Evolutionary conservation across 371 early-diverging fungal genomes (phyloP), one percentile per base, ranked within the genome.

Genomic region (Mortierella sp.): DNA sequence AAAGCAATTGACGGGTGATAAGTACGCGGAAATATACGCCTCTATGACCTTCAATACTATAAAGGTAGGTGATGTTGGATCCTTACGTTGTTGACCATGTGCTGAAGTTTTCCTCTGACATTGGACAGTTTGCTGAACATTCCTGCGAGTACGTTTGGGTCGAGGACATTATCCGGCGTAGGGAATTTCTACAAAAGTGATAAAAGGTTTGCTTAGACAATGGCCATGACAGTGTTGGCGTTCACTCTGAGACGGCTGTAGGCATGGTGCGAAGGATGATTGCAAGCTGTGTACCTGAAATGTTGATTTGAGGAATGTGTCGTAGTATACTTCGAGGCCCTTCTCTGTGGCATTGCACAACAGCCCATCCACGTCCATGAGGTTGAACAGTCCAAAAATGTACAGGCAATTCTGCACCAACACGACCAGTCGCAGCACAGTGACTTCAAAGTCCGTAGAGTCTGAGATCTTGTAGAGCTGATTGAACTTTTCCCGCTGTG

Each of bases 401-500:
- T 87, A 90, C 0, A 94, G 79, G 4, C 93, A 88, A 11, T 88
- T 89, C 71, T 94, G 94, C 0, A 91, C 93, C 14, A 91, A 63
- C 0, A 71, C 83, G 10, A 93, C 93, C 1, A 94, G 77, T 44
- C 90, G 89, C 29, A 93, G 88, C 2, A 94, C 93, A 2, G 93
- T 92, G 46, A 85, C 88, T 58, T 91, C 88, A 76, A 94, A 93
- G 11, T 90, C 77, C 1, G 90, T 90, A 11, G 89, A 72, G 71
- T 92, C 93, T 1, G 92, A 91, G 55, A 93, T 91, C 60, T 89
- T 90, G 83, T 92, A 94, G 16, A 93, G 77, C 2, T 92, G 91
- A 71, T 92, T 86, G 83, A 94, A 94, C 72, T 93, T 93, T 68
- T 93, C 93, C 79, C 92, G 91, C 29, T 93, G 92, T 1, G 93